Evolutionary conservation across 2,329 filamentous ascomycete genomes (phyloP), one percentile per base, ranked within the genome.

Genomic region (Orbilia blumenaviensis): DNA sequence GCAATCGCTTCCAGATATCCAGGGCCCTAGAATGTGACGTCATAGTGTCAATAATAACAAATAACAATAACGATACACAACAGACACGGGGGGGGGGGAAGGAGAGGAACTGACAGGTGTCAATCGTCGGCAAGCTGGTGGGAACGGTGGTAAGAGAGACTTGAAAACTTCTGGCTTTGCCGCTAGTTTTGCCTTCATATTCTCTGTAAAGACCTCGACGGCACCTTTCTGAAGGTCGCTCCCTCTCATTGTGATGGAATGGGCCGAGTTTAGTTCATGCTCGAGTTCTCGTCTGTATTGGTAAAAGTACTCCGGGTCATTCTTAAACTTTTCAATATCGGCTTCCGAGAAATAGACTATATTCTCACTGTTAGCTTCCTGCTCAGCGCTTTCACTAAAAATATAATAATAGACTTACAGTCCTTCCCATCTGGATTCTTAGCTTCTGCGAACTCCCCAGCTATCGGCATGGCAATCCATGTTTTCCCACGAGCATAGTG

Each of bases 1-100:
- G 82, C 80, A 3, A 84, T 78, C 2, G 83, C 81, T 61, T 84
- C 83, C 44, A 84, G 82, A 74, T 84, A 84, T 3, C 63, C 63
- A 23, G 71, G 71, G n/a, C 71, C 71, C 63, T 75, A 25, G 21
- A 66, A 25, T 29, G n/a, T 32, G 80, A 2, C 78, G 16, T 18
- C 52, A 81, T 56, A 78, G 81, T 58, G 62, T 71, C 60, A 78
- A 78, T 5, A 81, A 29, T 12, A 62, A 32, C 12, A 2, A 44
- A 78, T 72, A 18, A 81, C 6, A 79, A 0, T 80, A 80, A 48
- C 4, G 12, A n/a, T 29, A 29, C 2, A n/a, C 1, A 9, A 2
- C 16, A 9, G 18, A 9, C 38, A 3, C 8, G 14, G 38, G 14
- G 21, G 7, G 23, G 42, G 1, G 18, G 8, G 8, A 27, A 76